phyloP scores from a whole-genome alignment of 768 basidiomycete genomes.

The Asterophora lycoperdoides region DNA sequence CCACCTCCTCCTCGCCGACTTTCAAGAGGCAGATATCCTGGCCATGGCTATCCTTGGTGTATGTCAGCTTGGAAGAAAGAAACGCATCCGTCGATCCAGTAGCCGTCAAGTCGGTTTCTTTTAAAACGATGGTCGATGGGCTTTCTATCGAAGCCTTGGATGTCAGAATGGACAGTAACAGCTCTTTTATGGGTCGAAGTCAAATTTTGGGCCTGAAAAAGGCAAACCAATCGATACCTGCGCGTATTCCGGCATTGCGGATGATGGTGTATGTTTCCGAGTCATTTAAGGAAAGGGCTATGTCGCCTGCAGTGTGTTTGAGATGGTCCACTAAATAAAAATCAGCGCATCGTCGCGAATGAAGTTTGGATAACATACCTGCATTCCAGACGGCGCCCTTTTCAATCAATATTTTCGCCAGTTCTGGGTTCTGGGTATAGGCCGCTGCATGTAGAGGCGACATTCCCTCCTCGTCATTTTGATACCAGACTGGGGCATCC shows the following conservation, averaged over 20 bases:
- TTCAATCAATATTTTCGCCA: constrained; percentile 66
- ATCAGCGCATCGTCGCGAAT: not conserved
- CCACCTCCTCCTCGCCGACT: constrained; percentile 71
- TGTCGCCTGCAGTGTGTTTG: constrained; percentile 83
- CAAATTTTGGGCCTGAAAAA: not conserved
- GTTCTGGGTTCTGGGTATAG: constrained; percentile 59
- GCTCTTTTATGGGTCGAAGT: constrained; percentile 40
- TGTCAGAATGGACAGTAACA: constrained; percentile 62
- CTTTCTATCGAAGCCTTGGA: constrained; percentile 36
- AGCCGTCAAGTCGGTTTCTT: constrained; percentile 49
- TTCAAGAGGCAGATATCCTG: constrained; percentile 79
- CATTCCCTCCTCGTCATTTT: constrained; percentile 73
- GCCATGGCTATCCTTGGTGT: constrained; percentile 62
- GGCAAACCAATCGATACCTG: constrained; percentile 49
- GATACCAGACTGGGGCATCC: constrained; percentile 87
- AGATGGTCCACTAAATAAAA: constrained; percentile 61
- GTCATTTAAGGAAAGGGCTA: constrained; percentile 85
- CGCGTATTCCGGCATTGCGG: constrained; percentile 88
- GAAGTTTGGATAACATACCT: constrained; percentile 37
- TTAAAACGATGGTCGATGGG: constrained; percentile 38
- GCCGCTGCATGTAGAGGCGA: constrained; percentile 87
- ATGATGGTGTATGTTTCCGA: constrained; percentile 68
- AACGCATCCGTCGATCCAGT: constrained; percentile 65
- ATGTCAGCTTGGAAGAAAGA: constrained; percentile 65
- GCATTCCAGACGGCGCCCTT: constrained; percentile 91